A percentile compares a stretch with the other conserved stretches of the same genome.
phyloP scores from a whole-genome alignment of 805 yeast species.

The Wickerhamomyces alni region DNA sequence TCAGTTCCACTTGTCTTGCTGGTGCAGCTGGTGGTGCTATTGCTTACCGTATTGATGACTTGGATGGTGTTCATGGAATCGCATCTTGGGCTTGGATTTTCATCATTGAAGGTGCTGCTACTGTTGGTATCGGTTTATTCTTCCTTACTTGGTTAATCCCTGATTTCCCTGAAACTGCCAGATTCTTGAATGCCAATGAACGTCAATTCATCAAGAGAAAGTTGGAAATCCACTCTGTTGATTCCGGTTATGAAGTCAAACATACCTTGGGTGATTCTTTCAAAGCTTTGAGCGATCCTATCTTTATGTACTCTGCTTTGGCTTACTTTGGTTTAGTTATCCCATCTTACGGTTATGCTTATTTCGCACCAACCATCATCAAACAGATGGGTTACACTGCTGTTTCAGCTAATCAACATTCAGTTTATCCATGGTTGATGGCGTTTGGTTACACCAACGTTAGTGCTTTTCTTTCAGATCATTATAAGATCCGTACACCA shows the following conservation, averaged over 20 bases:
- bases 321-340: conserved; percentile 34
- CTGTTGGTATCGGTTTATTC: conserved; percentile 33
- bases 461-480: conserved; percentile 61
- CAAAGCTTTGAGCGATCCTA: conserved; percentile 49
- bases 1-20: conserved; percentile 47
- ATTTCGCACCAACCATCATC: conserved; percentile 37
- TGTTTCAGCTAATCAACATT: conserved; percentile 69
- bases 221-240: conserved; percentile 30
- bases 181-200: conserved; percentile 36
- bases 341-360: conserved; percentile 37
- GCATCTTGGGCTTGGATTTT: conserved; percentile 47
- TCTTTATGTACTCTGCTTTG: conserved; percentile 35
- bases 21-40: conserved; percentile 54
- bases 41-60: conserved; percentile 36
- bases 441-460: conserved; percentile 65
- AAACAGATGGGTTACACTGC: conserved; percentile 48
- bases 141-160: conserved; percentile 33
- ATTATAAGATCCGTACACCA: conserved; percentile 37
- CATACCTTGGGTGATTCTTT: conserved; percentile 28
- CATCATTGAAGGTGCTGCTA: conserved; percentile 44
- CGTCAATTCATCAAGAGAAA: conserved; percentile 31
- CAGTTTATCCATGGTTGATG: conserved; percentile 80
- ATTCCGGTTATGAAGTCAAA: conserved; percentile 29
- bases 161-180: conserved; percentile 35
- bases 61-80: conserved; percentile 39